Percentiles rank a stretch among this genome's conserved stretches.
These are phyloP conservation scores for Canavalia ensiformis DNA, from an alignment of 306 rosid species.

Conservation along the genomic window DNA sequence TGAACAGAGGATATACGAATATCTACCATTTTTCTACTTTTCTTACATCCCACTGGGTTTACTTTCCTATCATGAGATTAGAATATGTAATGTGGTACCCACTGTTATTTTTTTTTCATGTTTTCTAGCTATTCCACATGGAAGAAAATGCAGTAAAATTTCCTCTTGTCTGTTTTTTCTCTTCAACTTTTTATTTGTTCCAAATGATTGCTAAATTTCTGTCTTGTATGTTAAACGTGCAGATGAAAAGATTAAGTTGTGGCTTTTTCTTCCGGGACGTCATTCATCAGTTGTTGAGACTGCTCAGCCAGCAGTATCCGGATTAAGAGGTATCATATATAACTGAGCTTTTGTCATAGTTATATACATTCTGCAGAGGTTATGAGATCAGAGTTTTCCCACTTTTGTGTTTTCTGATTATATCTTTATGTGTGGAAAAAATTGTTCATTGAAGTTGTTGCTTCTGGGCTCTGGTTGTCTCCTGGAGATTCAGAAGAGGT, in stretches of 20 bases:
- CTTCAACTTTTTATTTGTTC: not conserved
- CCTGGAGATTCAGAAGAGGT: conserved; percentile 99
- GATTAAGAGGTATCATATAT: conserved; percentile 75
- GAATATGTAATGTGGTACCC: not conserved
- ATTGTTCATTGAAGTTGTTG: conserved; percentile 72
- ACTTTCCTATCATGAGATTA: conserved; percentile 2
- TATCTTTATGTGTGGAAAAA: conserved; percentile 32
- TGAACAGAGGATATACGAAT: not conserved
- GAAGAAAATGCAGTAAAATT: conserved; percentile 6
- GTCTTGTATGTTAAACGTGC: conserved; percentile 40
- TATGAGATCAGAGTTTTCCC: conserved; percentile 11
- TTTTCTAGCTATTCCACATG: not conserved
- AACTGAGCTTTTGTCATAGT: conserved; percentile 38
- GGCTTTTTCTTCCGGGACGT: conserved; percentile 98
- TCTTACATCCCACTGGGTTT: not conserved
- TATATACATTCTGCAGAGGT: conserved; percentile 31
- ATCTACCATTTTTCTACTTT: not conserved
- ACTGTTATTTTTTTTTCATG: not conserved
- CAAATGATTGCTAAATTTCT: conserved; percentile 42
- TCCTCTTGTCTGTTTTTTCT: not conserved
- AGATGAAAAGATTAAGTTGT: conserved; percentile 97
- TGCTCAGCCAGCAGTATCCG: conserved; percentile 81
- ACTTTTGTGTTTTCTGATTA: conserved; percentile 36
- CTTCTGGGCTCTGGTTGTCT: conserved; percentile 91
- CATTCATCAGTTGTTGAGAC: conserved; percentile 77